Evolutionary conservation across 768 basidiomycete species (phyloP).

Genomic region (Sporobolomyces phaffii): DNA sequence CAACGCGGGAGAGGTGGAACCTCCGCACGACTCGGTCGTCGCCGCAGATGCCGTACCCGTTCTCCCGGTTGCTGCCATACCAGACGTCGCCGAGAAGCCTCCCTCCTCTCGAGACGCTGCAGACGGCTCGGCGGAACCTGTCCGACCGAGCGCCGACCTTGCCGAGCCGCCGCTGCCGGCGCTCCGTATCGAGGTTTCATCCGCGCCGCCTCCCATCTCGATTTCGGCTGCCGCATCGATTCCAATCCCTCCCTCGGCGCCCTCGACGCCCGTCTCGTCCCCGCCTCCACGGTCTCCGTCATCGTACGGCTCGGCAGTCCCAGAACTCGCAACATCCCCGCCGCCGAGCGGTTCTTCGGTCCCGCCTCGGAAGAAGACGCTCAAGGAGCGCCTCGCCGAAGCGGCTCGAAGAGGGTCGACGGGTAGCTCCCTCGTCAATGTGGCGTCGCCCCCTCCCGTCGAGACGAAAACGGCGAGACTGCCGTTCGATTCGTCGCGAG

Average conservation of each 20-base stretch:
- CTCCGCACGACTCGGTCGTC: too few relatives aligned
- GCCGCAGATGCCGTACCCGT: not conserved
- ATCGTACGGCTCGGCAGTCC: not conserved
- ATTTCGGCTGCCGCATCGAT: not conserved
- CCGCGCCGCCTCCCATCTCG: not conserved
- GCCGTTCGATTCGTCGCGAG: too few relatives aligned
- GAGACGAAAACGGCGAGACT: too few relatives aligned
- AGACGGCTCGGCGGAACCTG: too few relatives aligned
- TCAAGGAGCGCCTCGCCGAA: constrained; percentile 36
- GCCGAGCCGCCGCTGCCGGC: not conserved
- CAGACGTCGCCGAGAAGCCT: not conserved
- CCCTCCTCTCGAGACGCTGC: too few relatives aligned
- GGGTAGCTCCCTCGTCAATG: constrained; percentile 1
- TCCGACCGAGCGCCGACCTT: not conserved
- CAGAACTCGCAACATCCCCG: not conserved
- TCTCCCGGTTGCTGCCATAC: not conserved
- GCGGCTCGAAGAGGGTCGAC: constrained; percentile 12
- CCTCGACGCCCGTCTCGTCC: not conserved
- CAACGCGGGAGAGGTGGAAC: too few relatives aligned
- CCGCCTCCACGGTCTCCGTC: not conserved
- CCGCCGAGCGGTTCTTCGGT: not conserved
- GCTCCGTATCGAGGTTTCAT: not conserved
- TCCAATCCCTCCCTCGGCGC: not conserved
- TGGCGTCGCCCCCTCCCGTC: not conserved
- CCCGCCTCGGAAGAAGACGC: constrained; percentile 22